Conservation (phyloP, 768 basidiomycete genomes). For the Pleurotus eryngii region DNA sequence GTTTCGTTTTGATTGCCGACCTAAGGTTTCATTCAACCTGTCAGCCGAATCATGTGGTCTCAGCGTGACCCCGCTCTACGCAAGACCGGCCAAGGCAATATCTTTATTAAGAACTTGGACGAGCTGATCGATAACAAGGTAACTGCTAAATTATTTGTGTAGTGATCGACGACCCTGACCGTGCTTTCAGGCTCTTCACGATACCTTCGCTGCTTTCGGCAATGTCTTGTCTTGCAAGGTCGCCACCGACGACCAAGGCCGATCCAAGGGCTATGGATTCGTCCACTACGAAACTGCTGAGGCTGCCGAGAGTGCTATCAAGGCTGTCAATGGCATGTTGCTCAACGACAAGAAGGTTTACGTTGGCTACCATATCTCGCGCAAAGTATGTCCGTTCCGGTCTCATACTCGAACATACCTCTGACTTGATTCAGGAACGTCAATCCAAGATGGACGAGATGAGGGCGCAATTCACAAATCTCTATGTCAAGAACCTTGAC, state of each 20-base stretch:
- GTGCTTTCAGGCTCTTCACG: constrained; percentile 81
- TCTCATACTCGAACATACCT: not conserved
- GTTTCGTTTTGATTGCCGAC: constrained; percentile 11
- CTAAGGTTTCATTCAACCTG: constrained; percentile 8
- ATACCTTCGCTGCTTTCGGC: constrained; percentile 98
- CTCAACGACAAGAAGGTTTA: constrained; percentile 99
- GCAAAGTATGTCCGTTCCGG: constrained; percentile 59
- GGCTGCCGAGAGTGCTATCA: constrained; percentile 93
- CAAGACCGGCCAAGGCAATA: constrained; percentile 99
- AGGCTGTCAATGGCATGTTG: constrained; percentile 98
- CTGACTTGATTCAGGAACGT: constrained; percentile 59
- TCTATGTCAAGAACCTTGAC: constrained; percentile 98
- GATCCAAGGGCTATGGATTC: constrained; percentile 97
- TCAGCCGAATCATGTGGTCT: constrained; percentile 99
- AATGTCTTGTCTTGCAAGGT: constrained; percentile 99
- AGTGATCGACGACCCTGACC: not conserved
- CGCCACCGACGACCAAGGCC: constrained; percentile 92
- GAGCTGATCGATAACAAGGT: constrained; percentile 98
- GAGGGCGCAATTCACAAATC: constrained; percentile 95
- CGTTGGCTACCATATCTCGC: constrained; percentile 95
- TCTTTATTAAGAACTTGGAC: constrained; percentile 99
- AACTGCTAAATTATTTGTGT: constrained; percentile 6
- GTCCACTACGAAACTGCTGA: constrained; percentile 99
- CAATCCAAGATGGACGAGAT: constrained; percentile 98
- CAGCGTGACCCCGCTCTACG: constrained; percentile 99